Percentiles rank a stretch among this genome's conserved stretches.
These are phyloP conservation scores for Ophiostoma triangulosporum DNA, from an alignment of 2,329 filamentous ascomycete species.

Conservation along the genomic window DNA sequence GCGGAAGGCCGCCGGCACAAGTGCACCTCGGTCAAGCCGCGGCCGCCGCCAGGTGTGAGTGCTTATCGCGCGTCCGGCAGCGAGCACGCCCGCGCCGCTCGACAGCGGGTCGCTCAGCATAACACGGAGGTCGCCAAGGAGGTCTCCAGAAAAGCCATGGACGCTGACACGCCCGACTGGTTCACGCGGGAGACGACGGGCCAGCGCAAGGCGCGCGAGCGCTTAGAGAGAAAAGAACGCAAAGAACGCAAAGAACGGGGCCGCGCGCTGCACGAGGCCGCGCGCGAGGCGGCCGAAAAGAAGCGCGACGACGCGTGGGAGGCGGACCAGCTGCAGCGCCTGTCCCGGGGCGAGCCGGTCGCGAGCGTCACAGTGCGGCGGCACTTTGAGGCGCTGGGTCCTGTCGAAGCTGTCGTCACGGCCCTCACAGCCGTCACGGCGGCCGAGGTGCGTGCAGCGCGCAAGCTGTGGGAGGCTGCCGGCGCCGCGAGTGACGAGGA, in stretches of 20 bases:
- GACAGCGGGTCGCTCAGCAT: neutral
- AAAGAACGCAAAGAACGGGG: neutral
- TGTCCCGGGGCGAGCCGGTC: neutral
- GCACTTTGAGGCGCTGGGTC: neutral
- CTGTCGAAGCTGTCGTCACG: neutral
- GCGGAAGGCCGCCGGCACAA: neutral
- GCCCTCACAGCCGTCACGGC: neutral
- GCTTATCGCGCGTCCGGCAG: neutral
- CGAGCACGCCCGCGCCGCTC: neutral
- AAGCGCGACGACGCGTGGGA: neutral
- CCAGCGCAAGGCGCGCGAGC: neutral
- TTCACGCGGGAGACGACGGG: neutral
- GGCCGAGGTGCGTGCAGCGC: neutral
- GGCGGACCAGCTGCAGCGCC: neutral
- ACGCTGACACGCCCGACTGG: neutral
- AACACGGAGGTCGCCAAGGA: too few relatives aligned
- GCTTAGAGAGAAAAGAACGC: neutral
- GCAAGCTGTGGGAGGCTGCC: neutral
- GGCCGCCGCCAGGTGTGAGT: neutral
- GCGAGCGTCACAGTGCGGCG: neutral
- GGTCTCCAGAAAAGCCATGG: neutral
- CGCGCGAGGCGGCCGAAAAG: neutral
- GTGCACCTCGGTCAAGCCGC: neutral
- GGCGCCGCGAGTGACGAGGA: neutral
- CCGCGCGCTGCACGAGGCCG: neutral